Evolutionary conservation across 139 green algal genomes (phyloP).

Genomic region (Astrephomene gubernaculifera): DNA sequence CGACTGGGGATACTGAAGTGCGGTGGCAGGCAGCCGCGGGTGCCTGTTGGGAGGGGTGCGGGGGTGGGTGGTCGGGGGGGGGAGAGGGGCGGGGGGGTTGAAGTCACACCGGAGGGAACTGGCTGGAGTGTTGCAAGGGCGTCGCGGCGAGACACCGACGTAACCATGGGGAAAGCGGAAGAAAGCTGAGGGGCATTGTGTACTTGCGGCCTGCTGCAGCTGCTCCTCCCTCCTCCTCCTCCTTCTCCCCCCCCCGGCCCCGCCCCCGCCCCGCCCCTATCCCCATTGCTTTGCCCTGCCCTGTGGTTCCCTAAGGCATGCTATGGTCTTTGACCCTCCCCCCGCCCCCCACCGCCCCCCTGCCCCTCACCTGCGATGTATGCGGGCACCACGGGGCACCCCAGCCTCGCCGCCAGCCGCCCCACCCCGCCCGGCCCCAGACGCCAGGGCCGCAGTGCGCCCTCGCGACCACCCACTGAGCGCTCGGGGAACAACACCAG

Average conservation of each 20-base stretch:
- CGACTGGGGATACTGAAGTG: constrained; percentile 17
- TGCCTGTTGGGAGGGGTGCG: neutral
- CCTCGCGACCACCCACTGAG: constrained; percentile 6
- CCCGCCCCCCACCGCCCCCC: neutral
- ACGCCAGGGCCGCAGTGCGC: constrained; percentile 23
- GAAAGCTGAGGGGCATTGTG: neutral
- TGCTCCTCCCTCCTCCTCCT: neutral
- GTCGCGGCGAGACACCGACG: neutral
- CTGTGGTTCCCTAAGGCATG: too few relatives aligned
- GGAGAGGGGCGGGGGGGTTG: neutral
- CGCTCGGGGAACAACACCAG: constrained; percentile 33
- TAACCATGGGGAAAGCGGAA: neutral
- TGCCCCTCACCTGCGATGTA: neutral
- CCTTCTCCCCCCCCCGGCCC: neutral
- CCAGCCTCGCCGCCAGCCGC: neutral
- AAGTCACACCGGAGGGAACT: neutral
- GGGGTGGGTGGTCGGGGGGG: neutral
- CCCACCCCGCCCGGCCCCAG: neutral
- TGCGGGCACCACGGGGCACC: neutral
- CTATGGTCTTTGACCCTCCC: neutral
- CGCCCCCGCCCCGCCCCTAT: neutral
- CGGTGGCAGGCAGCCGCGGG: constrained; percentile 13
- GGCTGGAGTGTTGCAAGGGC: neutral
- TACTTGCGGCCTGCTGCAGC: too few relatives aligned
- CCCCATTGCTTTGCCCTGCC: neutral